These are phyloP conservation scores for Monosporascus sp. DNA, from an alignment of 2,329 filamentous ascomycete genomes.

Conservation along the genomic window DNA sequence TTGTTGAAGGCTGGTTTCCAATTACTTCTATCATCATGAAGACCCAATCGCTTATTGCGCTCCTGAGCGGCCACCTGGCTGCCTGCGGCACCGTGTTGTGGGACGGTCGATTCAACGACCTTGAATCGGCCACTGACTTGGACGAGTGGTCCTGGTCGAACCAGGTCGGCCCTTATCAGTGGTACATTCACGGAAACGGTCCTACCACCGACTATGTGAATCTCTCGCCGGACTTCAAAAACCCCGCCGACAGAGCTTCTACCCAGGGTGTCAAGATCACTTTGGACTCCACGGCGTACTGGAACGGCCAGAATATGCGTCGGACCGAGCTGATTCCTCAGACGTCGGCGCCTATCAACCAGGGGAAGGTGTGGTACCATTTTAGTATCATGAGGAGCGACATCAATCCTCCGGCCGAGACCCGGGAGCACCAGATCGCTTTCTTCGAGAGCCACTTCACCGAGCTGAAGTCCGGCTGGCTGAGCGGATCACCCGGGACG, in stretches of 20 bases:
- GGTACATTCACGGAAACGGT: conserved; percentile 64
- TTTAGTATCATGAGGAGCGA: conserved; percentile 59
- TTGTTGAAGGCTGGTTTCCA: not conserved
- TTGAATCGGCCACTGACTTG: conserved; percentile 42
- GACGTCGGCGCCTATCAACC: conserved; percentile 58
- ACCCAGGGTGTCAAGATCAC: conserved; percentile 64
- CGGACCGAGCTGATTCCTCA: conserved; percentile 70
- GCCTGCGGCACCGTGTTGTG: conserved; percentile 46
- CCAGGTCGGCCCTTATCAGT: conserved; percentile 62
- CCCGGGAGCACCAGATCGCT: conserved; percentile 61
- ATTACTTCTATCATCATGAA: conserved; percentile 13
- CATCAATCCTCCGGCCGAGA: conserved; percentile 55
- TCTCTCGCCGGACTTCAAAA: conserved; percentile 55
- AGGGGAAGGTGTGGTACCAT: conserved; percentile 66
- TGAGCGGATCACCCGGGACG: conserved; percentile 41
- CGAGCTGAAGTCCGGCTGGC: conserved; percentile 65
- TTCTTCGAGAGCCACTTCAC: conserved; percentile 69
- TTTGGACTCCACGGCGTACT: conserved; percentile 58
- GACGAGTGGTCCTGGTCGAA: conserved; percentile 56
- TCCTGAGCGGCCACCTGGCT: conserved; percentile 19
- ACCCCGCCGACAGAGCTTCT: conserved; percentile 56
- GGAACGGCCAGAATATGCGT: conserved; percentile 69
- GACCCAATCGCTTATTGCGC: conserved; percentile 12
- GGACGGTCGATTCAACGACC: conserved; percentile 56
- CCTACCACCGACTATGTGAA: conserved; percentile 54